Percentiles rank a stretch among this genome's conserved stretches.
phyloP scores from a whole-genome alignment of 306 rosid species.

The Acmispon strigosus region DNA sequence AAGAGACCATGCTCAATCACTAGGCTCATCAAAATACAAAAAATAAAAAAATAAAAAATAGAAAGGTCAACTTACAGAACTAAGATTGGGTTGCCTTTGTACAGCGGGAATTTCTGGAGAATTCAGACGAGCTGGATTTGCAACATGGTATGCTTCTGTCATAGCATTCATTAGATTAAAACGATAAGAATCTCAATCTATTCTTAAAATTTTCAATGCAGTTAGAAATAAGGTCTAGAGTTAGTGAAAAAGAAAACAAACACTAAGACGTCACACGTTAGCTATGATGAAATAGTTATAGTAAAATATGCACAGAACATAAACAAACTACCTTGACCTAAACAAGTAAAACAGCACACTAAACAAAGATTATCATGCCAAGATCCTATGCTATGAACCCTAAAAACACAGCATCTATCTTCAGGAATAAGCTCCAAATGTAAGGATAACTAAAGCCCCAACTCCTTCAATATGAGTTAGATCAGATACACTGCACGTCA shows the following conservation, averaged over 20 bases:
- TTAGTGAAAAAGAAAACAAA: not conserved
- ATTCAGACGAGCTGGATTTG: conserved; percentile 37
- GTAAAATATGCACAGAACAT: not conserved
- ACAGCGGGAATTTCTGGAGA: conserved; percentile 48
- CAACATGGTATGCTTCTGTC: conserved; percentile 54
- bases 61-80: conserved; percentile 58
- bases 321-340: not conserved
- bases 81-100: conserved; percentile 50
- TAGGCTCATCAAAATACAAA: conserved; percentile 12
- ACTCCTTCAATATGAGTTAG: not conserved
- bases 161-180: conserved; percentile 30
- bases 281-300: not conserved
- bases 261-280: not conserved
- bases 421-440: not conserved
- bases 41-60: not conserved
- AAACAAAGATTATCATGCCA: not conserved
- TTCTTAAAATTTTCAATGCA: not conserved
- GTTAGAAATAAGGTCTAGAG: not conserved
- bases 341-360: not conserved
- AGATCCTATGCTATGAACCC: not conserved
- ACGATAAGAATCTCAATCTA: conserved; percentile 18
- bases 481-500: not conserved
- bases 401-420: not conserved
- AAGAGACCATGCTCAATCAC: not conserved
- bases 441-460: not conserved